phyloP scores from a whole-genome alignment of 352 stramenopile species.

The Aphanomyces stellatus region DNA sequence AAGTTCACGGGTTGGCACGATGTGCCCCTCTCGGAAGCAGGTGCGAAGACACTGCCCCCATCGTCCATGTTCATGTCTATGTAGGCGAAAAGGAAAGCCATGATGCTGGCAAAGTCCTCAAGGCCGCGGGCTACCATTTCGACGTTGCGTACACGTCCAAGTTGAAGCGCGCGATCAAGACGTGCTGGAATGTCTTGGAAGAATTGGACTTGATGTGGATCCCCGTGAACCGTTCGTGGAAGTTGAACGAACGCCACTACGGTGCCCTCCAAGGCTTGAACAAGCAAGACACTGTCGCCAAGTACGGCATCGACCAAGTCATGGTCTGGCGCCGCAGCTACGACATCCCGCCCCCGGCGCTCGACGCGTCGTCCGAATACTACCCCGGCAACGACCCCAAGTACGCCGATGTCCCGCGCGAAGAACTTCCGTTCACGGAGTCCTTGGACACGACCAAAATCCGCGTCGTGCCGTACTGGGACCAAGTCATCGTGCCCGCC shows the following conservation, averaged over 20 bases:
- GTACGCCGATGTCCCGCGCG: slow-evolving; percentile 85
- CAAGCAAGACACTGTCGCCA: slow-evolving; percentile 98
- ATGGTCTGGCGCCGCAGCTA: slow-evolving; percentile 97
- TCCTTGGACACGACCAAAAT: slow-evolving; percentile 90
- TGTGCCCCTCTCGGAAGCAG: slow-evolving; percentile 85
- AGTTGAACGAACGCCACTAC: slow-evolving; percentile 99
- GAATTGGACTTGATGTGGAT: slow-evolving; percentile 97
- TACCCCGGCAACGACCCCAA: slow-evolving; percentile 89
- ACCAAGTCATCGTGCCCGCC: slow-evolving; percentile 90
- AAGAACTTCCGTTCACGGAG: slow-evolving; percentile 90
- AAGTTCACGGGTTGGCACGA: slow-evolving; percentile 99
- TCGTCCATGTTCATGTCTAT: not conserved
- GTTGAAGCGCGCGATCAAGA: slow-evolving; percentile 97
- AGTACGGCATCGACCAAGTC: slow-evolving; percentile 88
- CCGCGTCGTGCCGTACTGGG: slow-evolving; percentile 94
- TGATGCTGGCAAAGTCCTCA: slow-evolving; percentile 92
- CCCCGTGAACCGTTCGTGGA: slow-evolving; percentile 88
- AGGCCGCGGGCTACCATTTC: slow-evolving; percentile 88
- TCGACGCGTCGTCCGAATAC: slow-evolving; percentile 81
- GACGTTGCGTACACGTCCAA: slow-evolving; percentile 94
- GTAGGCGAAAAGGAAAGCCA: slow-evolving; percentile 85
- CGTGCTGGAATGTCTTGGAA: slow-evolving; percentile 95
- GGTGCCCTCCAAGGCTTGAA: slow-evolving; percentile 96
- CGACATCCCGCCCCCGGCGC: slow-evolving; percentile 91
- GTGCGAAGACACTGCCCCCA: slow-evolving; percentile 10